Evolutionary conservation across 768 basidiomycete genomes (phyloP).

Genomic region (Sporobolomyces phaffii): DNA sequence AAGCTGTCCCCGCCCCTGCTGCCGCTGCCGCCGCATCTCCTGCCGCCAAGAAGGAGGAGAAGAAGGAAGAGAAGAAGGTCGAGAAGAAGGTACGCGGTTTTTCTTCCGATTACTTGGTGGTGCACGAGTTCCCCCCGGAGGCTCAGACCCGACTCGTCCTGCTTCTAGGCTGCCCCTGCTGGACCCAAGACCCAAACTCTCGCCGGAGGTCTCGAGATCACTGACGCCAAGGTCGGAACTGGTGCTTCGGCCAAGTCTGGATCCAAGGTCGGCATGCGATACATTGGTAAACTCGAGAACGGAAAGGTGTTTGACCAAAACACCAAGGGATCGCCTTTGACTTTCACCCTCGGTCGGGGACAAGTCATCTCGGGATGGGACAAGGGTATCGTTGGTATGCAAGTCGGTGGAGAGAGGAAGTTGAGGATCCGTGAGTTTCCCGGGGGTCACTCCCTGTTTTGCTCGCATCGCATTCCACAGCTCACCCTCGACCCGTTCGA

Average conservation of each 20-base stretch:
- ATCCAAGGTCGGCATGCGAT: conserved; percentile 74
- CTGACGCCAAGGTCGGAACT: conserved; percentile 69
- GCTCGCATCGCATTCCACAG: too few species aligned
- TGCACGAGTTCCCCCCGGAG: too few species aligned
- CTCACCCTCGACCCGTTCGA: too few species aligned
- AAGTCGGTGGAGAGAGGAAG: conserved; percentile 73
- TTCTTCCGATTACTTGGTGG: too few species aligned
- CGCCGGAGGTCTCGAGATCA: conserved; percentile 66
- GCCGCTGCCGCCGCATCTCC: conserved; percentile 27
- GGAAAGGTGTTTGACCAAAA: conserved; percentile 62
- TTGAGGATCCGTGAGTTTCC: conserved; percentile 63
- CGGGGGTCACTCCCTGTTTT: background rate
- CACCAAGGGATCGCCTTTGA: conserved; percentile 75
- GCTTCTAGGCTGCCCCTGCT: background rate
- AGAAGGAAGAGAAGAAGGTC: conserved; percentile 41
- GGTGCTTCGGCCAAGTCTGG: conserved; percentile 86
- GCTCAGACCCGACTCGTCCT: conserved; percentile 31
- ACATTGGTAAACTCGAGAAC: conserved; percentile 79
- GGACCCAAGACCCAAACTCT: conserved; percentile 47
- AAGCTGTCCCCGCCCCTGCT: conserved; percentile 33
- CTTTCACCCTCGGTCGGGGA: conserved; percentile 63
- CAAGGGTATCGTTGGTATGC: conserved; percentile 84
- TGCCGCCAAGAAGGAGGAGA: conserved; percentile 34
- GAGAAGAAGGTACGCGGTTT: too few species aligned
- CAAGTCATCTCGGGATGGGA: conserved; percentile 85